Evolutionary conservation across 2,329 filamentous ascomycete species (phyloP), one percentile per base, ranked within the genome.

Genomic region (Amauroascus niger): DNA sequence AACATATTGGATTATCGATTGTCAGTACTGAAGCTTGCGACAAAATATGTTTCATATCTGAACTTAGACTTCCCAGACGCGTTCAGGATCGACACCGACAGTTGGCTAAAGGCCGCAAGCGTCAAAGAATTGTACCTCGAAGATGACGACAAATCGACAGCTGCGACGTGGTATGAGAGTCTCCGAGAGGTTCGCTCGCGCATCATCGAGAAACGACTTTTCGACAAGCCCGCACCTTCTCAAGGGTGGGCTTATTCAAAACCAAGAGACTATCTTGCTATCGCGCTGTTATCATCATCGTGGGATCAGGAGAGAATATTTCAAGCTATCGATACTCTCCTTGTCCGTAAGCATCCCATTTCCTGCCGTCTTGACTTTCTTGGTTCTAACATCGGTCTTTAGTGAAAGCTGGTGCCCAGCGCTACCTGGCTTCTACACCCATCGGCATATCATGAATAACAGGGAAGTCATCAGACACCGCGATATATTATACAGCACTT

Each of bases 261-360:
- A 33, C 52, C 52, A 13, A 20, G 20, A 22, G 35, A 48, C 16
- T 54, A 49, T 49, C 45, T 54, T 33, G 26, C 55, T 39, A 57
- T 49, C 8, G 24, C 52, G 37, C 30, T 48, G 33, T 37, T 37
- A 37, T 37, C 33, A 4, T 37, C 33, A 37, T 37, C 33, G 33
- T 37, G 33, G 33, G 33, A 37, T 37, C 33, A 37, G 33, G 33
- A 37, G 33, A 37, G 33, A 37, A 37, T 37, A 37, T 37, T 37
- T 37, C 33, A 37, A 37, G 33, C 33, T 37, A 37, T 37, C 13
- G 33, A 37, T 37, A 37, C 33, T 37, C 33, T 37, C 33, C 33
- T 37, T 37, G 33, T 37, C 33, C 33, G 33, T 37, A 37, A 37
- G 33, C 33, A 37, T 16, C 33, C n/a, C 33, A 16, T 37, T 37